These are phyloP conservation scores for Apophysomyces ossiformis DNA, from an alignment of 371 early-diverging fungal genomes.

Conservation along the genomic window DNA sequence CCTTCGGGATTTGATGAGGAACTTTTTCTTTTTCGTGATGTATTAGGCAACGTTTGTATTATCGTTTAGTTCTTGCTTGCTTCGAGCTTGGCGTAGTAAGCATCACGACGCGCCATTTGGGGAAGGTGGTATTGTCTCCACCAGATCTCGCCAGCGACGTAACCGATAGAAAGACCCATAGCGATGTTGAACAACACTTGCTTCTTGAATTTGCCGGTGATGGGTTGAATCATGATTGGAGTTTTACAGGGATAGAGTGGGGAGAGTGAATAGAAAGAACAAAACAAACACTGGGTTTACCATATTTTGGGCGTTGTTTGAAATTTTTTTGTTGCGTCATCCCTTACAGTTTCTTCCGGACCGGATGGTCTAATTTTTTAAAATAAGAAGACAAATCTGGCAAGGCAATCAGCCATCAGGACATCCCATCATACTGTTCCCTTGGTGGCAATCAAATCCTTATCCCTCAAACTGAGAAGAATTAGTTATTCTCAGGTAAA, in stretches of 20 bases:
- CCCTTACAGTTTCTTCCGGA: too few species aligned
- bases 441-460: too few species aligned
- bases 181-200: conserved; percentile 45
- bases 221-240: conserved; percentile 54
- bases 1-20: neutral
- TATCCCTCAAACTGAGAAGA: too few species aligned
- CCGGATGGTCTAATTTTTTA: too few species aligned
- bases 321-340: neutral
- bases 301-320: neutral
- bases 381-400: too few species aligned
- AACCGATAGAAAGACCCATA: conserved; percentile 44
- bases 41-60: neutral
- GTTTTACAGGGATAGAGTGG: conserved; percentile 11
- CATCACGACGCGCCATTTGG: conserved; percentile 39
- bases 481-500: too few species aligned
- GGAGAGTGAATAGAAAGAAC: conserved; percentile 7
- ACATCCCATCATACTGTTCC: too few species aligned
- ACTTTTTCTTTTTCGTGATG: neutral
- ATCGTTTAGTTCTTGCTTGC: conserved; percentile 47
- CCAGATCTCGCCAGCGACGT: conserved; percentile 47
- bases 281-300: conserved; percentile 9
- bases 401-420: too few species aligned
- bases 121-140: conserved; percentile 54
- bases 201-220: conserved; percentile 57
- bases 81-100: conserved; percentile 56